These are phyloP conservation scores for Mollisia scopiformis DNA, from an alignment of 2,329 filamentous ascomycete species.

Conservation along the genomic window DNA sequence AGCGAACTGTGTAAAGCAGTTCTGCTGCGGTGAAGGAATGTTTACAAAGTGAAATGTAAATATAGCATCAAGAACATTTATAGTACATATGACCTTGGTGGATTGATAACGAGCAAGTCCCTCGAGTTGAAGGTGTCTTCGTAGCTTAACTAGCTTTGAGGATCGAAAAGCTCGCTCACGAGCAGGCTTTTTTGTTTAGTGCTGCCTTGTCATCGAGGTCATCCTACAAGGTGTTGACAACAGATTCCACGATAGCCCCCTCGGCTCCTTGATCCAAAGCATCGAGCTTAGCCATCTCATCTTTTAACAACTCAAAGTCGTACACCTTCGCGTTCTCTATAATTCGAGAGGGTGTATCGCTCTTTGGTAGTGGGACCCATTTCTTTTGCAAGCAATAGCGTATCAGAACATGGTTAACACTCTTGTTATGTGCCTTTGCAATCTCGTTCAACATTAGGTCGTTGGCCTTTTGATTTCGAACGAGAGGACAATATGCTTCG, in stretches of 20 bases:
- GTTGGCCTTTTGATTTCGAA: slow-evolving; percentile 64
- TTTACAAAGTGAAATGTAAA: too few relatives aligned
- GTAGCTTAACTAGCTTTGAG: too few relatives aligned
- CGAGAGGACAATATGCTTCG: slow-evolving; percentile 55
- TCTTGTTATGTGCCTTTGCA: slow-evolving; percentile 61
- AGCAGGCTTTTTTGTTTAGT: too few relatives aligned
- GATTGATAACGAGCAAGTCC: too few relatives aligned
- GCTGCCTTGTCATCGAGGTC: too few relatives aligned
- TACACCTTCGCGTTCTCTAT: slow-evolving; percentile 63
- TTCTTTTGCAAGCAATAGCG: slow-evolving; percentile 72
- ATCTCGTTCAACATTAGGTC: slow-evolving; percentile 60
- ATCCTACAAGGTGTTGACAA: slow-evolving; percentile 17
- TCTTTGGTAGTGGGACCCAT: slow-evolving; percentile 71
- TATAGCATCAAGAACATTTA: too few relatives aligned
- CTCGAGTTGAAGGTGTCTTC: too few relatives aligned
- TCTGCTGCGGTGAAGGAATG: too few relatives aligned
- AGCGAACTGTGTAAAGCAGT: too few relatives aligned
- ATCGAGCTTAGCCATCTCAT: slow-evolving; percentile 60
- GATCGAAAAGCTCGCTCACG: too few relatives aligned
- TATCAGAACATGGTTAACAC: slow-evolving; percentile 67
- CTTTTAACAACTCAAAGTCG: slow-evolving; percentile 57
- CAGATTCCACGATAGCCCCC: slow-evolving; percentile 40
- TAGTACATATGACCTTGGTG: too few relatives aligned
- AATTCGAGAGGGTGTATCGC: slow-evolving; percentile 61
- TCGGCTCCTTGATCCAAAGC: slow-evolving; percentile 50